Conservation (phyloP, 352 stramenopile species). For the Globisporangium recalcitrans region DNA sequence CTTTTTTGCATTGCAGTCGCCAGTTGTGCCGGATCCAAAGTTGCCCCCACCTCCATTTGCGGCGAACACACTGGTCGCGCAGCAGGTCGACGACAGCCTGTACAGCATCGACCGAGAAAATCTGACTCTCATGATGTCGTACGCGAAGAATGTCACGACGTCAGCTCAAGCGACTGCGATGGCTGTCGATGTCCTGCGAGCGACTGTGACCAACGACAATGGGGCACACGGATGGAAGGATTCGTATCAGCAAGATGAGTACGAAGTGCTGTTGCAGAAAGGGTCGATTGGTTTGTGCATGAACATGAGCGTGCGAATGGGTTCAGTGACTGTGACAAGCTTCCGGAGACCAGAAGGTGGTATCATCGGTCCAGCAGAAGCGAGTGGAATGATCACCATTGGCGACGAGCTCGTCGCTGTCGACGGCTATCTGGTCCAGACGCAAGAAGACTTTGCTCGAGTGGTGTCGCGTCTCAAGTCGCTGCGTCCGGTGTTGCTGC, state of each 20-base stretch:
- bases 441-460: constrained; percentile 74
- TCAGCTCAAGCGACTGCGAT: constrained; percentile 60
- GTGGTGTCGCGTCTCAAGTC: constrained; percentile 83
- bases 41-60: constrained; percentile 57
- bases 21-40: constrained; percentile 24
- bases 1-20: neutral
- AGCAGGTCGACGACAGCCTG: constrained; percentile 58
- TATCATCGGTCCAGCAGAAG: constrained; percentile 77
- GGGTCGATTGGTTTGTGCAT: constrained; percentile 84
- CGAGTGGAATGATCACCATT: constrained; percentile 70
- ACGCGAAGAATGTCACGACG: constrained; percentile 58
- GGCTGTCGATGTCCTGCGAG: constrained; percentile 62
- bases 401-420: constrained; percentile 79
- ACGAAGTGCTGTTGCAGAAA: constrained; percentile 85
- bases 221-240: constrained; percentile 63
- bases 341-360: constrained; percentile 70
- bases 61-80: constrained; percentile 48
- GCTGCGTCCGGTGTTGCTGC: constrained; percentile 65
- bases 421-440: constrained; percentile 73
- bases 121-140: constrained; percentile 40
- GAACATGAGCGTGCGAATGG: constrained; percentile 86
- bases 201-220: constrained; percentile 32
- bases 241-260: constrained; percentile 65
- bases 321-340: constrained; percentile 76
- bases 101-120: constrained; percentile 47